A percentile compares a stretch with the other conserved stretches of the same genome.
phyloP scores from a whole-genome alignment of 2,329 filamentous ascomycete species.

The Metarhizium rileyi region DNA sequence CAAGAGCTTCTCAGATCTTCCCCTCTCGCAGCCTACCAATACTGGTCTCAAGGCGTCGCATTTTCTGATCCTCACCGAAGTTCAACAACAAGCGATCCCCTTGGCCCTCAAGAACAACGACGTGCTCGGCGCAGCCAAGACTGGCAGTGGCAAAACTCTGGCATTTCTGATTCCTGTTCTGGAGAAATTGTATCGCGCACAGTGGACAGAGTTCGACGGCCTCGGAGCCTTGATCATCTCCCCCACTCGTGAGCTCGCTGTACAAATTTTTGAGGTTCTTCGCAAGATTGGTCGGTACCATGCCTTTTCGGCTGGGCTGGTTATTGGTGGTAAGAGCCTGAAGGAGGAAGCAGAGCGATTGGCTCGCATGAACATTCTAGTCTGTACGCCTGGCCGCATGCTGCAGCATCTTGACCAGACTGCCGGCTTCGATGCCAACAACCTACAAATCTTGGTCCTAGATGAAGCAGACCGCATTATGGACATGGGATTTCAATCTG shows the following conservation, averaged over 20 bases:
- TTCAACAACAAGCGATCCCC: slow-evolving; percentile 84
- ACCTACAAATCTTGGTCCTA: slow-evolving; percentile 83
- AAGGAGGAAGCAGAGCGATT: slow-evolving; percentile 79
- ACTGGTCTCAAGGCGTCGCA: slow-evolving; percentile 76
- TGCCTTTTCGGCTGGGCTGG: slow-evolving; percentile 79
- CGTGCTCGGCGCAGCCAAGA: slow-evolving; percentile 90
- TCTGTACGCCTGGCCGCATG: slow-evolving; percentile 91
- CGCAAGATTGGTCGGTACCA: slow-evolving; percentile 84
- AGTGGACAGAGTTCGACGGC: slow-evolving; percentile 86
- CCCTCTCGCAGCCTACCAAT: slow-evolving; percentile 71
- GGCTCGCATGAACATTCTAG: slow-evolving; percentile 89
- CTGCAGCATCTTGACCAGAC: slow-evolving; percentile 94
- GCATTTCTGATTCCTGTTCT: slow-evolving; percentile 87
- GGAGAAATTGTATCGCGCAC: slow-evolving; percentile 80
- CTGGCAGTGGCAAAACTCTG: slow-evolving; percentile 89
- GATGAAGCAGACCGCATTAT: slow-evolving; percentile 96
- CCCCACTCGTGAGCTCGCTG: slow-evolving; percentile 87
- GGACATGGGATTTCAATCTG: slow-evolving; percentile 91
- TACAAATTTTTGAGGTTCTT: slow-evolving; percentile 93
- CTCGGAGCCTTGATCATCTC: slow-evolving; percentile 88
- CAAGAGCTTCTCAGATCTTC: slow-evolving; percentile 72
- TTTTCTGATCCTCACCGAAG: slow-evolving; percentile 83
- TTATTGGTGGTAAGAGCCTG: slow-evolving; percentile 88
- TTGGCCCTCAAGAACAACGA: slow-evolving; percentile 77
- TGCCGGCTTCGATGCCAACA: slow-evolving; percentile 78